Percentiles rank a stretch among this genome's conserved stretches.
Evolutionary conservation across 208 protist genomes (phyloP).

Genomic region (Trypanosoma lewisi): DNA sequence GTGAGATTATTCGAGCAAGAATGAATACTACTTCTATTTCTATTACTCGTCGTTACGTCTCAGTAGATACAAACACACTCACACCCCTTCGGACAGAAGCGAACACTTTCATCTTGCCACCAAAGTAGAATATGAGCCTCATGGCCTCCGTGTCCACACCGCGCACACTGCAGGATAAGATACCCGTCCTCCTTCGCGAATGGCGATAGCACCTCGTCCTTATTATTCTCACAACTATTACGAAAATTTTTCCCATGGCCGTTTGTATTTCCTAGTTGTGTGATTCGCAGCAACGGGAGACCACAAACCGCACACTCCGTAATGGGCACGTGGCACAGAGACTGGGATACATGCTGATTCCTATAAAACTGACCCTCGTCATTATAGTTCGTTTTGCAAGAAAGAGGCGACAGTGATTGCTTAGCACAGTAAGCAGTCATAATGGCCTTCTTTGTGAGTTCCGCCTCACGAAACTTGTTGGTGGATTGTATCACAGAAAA

Average conservation of each 20-base stretch:
- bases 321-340: slow-evolving; percentile 32
- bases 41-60: background rate
- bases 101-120: slow-evolving; percentile 61
- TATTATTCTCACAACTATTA: slow-evolving; percentile 6
- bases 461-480: slow-evolving; percentile 24
- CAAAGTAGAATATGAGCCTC: slow-evolving; percentile 69
- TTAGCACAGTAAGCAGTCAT: background rate
- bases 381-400: background rate
- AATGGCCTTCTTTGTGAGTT: slow-evolving; percentile 16
- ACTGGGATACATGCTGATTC: background rate
- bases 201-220: background rate
- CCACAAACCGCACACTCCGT: slow-evolving; percentile 66
- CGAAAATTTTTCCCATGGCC: background rate
- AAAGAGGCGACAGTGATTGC: background rate
- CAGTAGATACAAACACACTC: slow-evolving; percentile 71
- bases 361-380: background rate
- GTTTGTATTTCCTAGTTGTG: slow-evolving; percentile 8
- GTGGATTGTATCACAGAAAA: slow-evolving; percentile 7
- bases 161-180: slow-evolving; percentile 62
- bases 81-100: slow-evolving; percentile 70
- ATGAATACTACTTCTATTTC: too few species aligned
- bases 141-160: slow-evolving; percentile 79
- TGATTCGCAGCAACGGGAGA: slow-evolving; percentile 38
- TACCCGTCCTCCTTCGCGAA: slow-evolving; percentile 37
- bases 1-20: too few species aligned